A percentile compares a stretch with the other conserved stretches of the same genome.
Evolutionary conservation across 2,329 filamentous ascomycete species (phyloP).

Genomic region (Fusarium falciforme): DNA sequence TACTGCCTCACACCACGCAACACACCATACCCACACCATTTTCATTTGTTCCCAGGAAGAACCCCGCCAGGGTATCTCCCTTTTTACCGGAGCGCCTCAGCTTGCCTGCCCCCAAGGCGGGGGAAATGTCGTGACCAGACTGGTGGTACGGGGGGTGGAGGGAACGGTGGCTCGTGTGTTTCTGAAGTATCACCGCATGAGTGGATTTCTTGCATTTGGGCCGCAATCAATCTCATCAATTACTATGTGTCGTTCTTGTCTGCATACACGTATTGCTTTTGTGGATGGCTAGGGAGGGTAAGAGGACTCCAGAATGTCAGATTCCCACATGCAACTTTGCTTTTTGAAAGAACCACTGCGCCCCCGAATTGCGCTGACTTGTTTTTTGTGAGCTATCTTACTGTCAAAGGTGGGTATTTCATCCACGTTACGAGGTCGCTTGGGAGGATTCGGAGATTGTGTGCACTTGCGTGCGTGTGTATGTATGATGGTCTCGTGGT

Average conservation of each 20-base stretch:
- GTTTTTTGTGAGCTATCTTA: not conserved
- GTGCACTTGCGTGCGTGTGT: not conserved
- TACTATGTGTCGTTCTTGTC: not conserved
- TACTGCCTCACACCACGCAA: constrained; percentile 20
- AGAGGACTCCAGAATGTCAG: not conserved
- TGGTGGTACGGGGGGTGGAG: not conserved
- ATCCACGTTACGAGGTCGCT: not conserved
- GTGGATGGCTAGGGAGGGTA: not conserved
- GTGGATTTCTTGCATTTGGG: not conserved
- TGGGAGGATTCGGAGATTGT: constrained; percentile 16
- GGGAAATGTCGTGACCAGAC: not conserved
- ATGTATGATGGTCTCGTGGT: constrained; percentile 13
- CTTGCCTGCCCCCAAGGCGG: not conserved
- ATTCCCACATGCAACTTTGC: not conserved
- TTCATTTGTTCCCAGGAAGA: not conserved
- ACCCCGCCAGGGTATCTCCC: not conserved
- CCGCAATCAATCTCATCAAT: not conserved
- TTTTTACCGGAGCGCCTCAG: not conserved
- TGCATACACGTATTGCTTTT: constrained; percentile 11
- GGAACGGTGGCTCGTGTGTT: not conserved
- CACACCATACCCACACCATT: constrained; percentile 21
- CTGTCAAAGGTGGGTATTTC: not conserved
- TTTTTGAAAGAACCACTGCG: not conserved
- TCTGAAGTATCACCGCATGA: not conserved
- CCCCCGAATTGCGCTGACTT: not conserved